These are phyloP conservation scores for Adansonia grandidieri DNA, from an alignment of 441 rosid genomes.

Conservation along the genomic window DNA sequence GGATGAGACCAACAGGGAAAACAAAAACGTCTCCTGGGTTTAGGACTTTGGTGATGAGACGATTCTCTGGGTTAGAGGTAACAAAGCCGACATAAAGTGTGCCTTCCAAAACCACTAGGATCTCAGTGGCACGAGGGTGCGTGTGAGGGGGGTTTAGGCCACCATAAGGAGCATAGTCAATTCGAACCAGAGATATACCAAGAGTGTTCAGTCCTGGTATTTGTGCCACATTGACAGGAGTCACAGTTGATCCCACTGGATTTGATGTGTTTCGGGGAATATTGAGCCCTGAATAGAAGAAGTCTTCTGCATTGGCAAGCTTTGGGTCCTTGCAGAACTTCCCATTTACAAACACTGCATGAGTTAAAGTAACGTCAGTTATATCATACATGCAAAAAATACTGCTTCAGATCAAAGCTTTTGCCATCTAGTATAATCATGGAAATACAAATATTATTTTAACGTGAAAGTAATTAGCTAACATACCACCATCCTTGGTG, in stretches of 20 bases:
- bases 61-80: conserved; percentile 48
- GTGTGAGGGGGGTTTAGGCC: conserved; percentile 55
- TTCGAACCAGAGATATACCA: conserved; percentile 50
- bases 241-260: conserved; percentile 36
- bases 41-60: conserved; percentile 48
- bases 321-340: conserved; percentile 4
- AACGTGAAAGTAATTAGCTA: too few species aligned
- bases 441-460: too few species aligned
- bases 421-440: too few species aligned
- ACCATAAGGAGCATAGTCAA: conserved; percentile 50
- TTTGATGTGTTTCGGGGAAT: conserved; percentile 35
- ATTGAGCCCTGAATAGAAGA: conserved; percentile 39
- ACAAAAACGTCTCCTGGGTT: conserved; percentile 56
- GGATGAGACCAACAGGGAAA: conserved; percentile 58
- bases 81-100: conserved; percentile 56
- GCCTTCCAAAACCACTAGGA: conserved; percentile 43
- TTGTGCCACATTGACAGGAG: conserved; percentile 35
- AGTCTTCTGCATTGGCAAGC: conserved; percentile 29
- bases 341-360: neutral
- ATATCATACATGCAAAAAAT: too few species aligned
- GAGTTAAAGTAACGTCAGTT: too few species aligned
- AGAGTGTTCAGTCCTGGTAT: conserved; percentile 56
- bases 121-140: conserved; percentile 53
- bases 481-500: too few species aligned
- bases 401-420: too few species aligned